Percentiles rank a stretch among this genome's conserved stretches.
Evolutionary conservation across 2,329 filamentous ascomycete genomes (phyloP).

Genomic region (Exserohilum turcica): DNA sequence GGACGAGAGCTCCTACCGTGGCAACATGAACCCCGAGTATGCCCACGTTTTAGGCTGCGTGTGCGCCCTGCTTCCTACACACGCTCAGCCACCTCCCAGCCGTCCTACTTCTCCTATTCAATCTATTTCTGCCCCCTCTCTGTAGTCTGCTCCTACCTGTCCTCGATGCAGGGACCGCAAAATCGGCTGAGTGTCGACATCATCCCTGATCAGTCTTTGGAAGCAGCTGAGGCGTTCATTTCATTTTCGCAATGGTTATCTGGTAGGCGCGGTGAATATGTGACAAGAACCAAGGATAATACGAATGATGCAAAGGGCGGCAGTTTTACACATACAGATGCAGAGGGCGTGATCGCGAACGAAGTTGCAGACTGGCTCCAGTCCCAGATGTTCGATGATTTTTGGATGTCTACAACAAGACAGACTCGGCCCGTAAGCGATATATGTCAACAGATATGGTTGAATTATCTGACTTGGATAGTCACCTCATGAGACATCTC

Average conservation of each 20-base stretch:
- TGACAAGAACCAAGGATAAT: conserved; percentile 1
- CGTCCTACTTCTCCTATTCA: background rate
- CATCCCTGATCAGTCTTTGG: conserved; percentile 10
- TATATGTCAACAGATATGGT: background rate
- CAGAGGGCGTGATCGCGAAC: conserved; percentile 18
- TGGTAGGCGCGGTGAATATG: conserved; percentile 6
- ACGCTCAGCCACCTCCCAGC: background rate
- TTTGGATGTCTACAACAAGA: conserved; percentile 16
- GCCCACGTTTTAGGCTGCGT: background rate
- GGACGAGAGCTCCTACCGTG: background rate
- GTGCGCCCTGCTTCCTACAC: background rate
- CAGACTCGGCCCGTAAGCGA: conserved; percentile 10
- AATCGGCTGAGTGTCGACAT: conserved; percentile 17
- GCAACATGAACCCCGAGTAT: too few species aligned
- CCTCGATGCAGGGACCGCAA: background rate
- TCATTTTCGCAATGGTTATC: conserved; percentile 14
- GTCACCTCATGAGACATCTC: conserved; percentile 7
- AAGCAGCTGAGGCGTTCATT: conserved; percentile 1
- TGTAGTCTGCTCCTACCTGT: background rate
- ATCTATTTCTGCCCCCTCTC: background rate
- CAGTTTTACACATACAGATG: conserved; percentile 1
- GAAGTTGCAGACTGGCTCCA: conserved; percentile 29
- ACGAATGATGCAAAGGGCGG: background rate
- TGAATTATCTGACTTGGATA: conserved; percentile 7
- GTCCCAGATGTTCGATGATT: conserved; percentile 18